Evolutionary conservation across 2,329 filamentous ascomycete genomes (phyloP).

Genomic region (Stemphylium beticola): DNA sequence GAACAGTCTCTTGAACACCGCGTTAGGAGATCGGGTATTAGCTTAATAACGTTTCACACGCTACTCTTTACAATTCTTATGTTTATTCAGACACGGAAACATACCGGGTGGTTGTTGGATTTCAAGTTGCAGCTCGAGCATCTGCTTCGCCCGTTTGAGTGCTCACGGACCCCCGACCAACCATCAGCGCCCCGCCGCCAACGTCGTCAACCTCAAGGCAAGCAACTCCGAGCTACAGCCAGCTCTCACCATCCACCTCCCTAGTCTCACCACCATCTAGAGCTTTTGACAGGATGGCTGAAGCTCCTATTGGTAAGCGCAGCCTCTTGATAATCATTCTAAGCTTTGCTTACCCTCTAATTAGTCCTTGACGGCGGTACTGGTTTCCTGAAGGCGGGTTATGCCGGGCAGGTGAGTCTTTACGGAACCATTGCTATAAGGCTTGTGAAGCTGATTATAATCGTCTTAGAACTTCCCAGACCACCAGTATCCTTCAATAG

Average conservation of each 20-base stretch:
- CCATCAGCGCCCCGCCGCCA: constrained; percentile 30
- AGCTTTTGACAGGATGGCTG: constrained; percentile 51
- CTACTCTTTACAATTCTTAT: neutral
- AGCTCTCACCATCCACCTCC: constrained; percentile 17
- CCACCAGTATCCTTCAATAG: constrained; percentile 97
- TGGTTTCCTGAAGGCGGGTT: constrained; percentile 99
- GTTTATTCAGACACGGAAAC: neutral
- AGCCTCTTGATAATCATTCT: constrained; percentile 7
- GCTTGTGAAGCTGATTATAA: constrained; percentile 10
- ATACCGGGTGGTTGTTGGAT: neutral
- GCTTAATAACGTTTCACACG: neutral
- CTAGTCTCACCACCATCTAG: constrained; percentile 14
- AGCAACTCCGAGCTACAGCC: constrained; percentile 17
- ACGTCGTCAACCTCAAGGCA: constrained; percentile 38
- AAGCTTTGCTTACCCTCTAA: constrained; percentile 38
- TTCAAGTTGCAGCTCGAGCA: constrained; percentile 10
- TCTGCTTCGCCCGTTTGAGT: constrained; percentile 24
- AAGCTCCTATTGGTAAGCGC: constrained; percentile 57
- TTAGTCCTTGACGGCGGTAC: constrained; percentile 99
- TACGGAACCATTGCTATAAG: neutral
- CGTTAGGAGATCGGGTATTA: neutral
- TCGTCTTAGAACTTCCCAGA: constrained; percentile 87
- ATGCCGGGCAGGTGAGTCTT: constrained; percentile 78
- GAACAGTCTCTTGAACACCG: neutral
- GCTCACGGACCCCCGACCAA: constrained; percentile 27